Base-by-base conservation (phyloP, 1,284 basidiomycete species). In the Malassezia pachydermatis region DNA sequence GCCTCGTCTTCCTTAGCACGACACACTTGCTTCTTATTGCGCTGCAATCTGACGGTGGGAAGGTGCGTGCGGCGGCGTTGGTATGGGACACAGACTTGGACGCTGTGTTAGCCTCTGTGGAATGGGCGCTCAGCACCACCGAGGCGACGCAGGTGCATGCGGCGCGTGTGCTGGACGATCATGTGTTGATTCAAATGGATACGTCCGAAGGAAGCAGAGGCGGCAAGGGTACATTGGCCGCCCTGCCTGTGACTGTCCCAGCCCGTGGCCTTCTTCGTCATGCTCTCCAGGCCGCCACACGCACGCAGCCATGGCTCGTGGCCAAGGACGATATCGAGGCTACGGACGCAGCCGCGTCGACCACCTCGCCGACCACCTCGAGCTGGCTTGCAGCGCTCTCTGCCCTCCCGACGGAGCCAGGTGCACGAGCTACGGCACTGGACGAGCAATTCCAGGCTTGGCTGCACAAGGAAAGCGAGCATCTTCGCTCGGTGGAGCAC, bases 1-100 rank as follows among this genome's bases (percentile, higher is more conserved):
- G 41, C 9, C 20, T 47, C 25, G 23, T 52, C 9, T 35, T 36
- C 14, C 34, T 52, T 36, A 42, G 44, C 4, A 23, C 38, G n/a
- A 42, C 44, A 30, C 50, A 52, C 39, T 34, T 52, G 17, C 50
- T 52, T 3, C 10, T 52, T 9, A 23, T 52, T 4, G 38, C 49
- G 9, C n/a, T 47, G 24, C 44, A 28, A 5, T 17, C 25, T 1
- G 45, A 39, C 8, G 32, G 16, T 14, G 46, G 32, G 14, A 33
- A 36, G 20, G 34, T 35, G 40, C 50, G 50, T 17, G 50, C 50
- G 14, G 30, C 45, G 9, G 50, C 50, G 38, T 36, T 52, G 7
- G 24, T 52, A n/a, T 52, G 50, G 50, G 50, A 52, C 45, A 30
- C 42, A 5, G 50, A 46, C 20, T 23, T 47, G 2, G 50, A 41